Evolutionary conservation across 345 rosid species (phyloP).

Genomic region (Psidium guajava): DNA sequence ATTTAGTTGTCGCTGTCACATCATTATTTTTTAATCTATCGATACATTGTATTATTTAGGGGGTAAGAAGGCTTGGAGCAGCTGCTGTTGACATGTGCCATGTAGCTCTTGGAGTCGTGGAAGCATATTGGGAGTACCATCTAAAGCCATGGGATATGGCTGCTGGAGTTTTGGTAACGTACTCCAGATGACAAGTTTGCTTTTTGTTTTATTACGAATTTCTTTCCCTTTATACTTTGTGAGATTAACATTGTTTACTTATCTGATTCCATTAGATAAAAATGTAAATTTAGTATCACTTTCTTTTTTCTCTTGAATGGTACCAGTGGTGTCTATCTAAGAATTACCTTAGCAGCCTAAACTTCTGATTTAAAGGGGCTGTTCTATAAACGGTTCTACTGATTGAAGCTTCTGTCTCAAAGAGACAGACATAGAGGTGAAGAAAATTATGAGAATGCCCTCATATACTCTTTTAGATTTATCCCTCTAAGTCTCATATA

Average conservation of each 20-base stretch:
- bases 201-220: not conserved
- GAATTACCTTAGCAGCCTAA: not conserved
- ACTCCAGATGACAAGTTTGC: not conserved
- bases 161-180: slow-evolving; percentile 86
- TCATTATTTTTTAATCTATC: not conserved
- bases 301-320: not conserved
- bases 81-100: slow-evolving; percentile 99
- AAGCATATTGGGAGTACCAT: slow-evolving; percentile 93
- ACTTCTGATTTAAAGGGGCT: not conserved
- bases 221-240: not conserved
- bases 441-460: not conserved
- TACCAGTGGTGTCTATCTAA: not conserved
- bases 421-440: not conserved
- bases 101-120: slow-evolving; percentile 84
- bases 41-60: slow-evolving; percentile 20
- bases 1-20: not conserved
- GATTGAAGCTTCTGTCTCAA: not conserved
- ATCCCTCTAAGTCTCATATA: not conserved
- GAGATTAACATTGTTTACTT: not conserved
- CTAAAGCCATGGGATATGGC: slow-evolving; percentile 99
- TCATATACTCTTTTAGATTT: not conserved
- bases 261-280: not conserved
- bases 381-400: not conserved
- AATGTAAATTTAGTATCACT: not conserved
- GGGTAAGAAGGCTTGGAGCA: slow-evolving; percentile 94